These are phyloP conservation scores for Aspergillus viridinutans DNA, from an alignment of 2,329 filamentous ascomycete species.

Conservation along the genomic window DNA sequence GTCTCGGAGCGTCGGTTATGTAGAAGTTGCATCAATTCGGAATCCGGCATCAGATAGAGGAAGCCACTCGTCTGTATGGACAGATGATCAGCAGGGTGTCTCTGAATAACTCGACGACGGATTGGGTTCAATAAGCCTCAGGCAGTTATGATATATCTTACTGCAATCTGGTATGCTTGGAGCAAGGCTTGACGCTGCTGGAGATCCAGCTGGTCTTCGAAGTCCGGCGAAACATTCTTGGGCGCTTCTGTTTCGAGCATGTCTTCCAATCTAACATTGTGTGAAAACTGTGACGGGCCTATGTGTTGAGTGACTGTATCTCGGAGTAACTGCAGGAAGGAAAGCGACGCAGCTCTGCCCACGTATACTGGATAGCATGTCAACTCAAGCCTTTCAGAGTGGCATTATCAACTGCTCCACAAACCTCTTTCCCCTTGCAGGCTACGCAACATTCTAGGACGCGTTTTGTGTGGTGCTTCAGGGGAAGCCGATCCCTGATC, in stretches of 20 bases:
- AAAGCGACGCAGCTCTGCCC: slow-evolving; percentile 41
- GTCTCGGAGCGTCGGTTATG: slow-evolving; percentile 4
- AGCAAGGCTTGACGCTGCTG: slow-evolving; percentile 32
- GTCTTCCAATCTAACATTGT: slow-evolving; percentile 47
- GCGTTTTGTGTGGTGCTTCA: slow-evolving; percentile 28
- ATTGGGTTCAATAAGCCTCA: background rate
- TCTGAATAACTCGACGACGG: background rate
- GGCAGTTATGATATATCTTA: slow-evolving; percentile 4
- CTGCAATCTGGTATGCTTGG: slow-evolving; percentile 26
- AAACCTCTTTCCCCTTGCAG: slow-evolving; percentile 50
- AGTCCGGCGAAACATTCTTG: slow-evolving; percentile 29
- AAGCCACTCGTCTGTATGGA: slow-evolving; percentile 39
- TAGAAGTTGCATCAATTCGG: slow-evolving; percentile 26
- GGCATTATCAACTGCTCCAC: background rate
- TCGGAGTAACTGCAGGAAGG: slow-evolving; percentile 53
- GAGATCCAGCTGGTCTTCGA: slow-evolving; percentile 27
- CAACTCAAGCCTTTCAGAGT: slow-evolving; percentile 40
- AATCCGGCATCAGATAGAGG: slow-evolving; percentile 27
- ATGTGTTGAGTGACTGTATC: slow-evolving; percentile 47
- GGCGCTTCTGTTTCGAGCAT: slow-evolving; percentile 50
- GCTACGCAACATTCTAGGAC: slow-evolving; percentile 48
- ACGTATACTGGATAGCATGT: slow-evolving; percentile 31
- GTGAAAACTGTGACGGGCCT: slow-evolving; percentile 52
- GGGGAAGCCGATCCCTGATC: slow-evolving; percentile 20
- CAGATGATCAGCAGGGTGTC: background rate